phyloP scores from a whole-genome alignment of 768 basidiomycete species.

The Auricularia sp. region DNA sequence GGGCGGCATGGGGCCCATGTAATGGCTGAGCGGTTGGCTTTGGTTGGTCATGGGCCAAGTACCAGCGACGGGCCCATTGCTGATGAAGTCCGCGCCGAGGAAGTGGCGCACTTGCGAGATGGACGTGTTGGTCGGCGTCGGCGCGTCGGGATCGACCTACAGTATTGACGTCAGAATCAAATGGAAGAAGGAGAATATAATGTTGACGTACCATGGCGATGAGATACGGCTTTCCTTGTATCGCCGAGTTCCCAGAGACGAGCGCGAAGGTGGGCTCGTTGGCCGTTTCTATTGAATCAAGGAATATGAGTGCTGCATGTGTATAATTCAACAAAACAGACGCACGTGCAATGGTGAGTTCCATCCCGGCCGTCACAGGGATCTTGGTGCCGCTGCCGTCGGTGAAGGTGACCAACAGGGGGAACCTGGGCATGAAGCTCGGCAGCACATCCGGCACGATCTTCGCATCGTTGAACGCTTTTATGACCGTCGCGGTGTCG shows the following conservation, averaged over 20 bases:
- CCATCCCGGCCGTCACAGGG: neutral
- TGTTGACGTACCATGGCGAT: neutral
- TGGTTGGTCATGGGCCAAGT: slow-evolving; percentile 2
- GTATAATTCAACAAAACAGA: neutral
- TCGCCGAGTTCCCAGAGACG: too few relatives aligned
- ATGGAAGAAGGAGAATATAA: neutral
- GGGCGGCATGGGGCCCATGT: slow-evolving; percentile 1
- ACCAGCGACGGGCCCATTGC: neutral
- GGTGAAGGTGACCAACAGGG: neutral
- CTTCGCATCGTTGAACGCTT: neutral
- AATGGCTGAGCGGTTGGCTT: neutral
- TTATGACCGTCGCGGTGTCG: neutral
- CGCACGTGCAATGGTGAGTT: neutral
- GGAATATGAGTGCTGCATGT: neutral
- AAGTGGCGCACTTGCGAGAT: slow-evolving; percentile 36
- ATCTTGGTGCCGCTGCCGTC: neutral
- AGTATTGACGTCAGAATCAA: neutral
- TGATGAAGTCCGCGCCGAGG: slow-evolving; percentile 2
- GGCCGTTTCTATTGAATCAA: neutral
- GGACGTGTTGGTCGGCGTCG: slow-evolving; percentile 37
- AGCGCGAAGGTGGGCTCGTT: neutral
- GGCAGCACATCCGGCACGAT: neutral
- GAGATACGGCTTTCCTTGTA: neutral
- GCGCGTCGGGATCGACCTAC: slow-evolving; percentile 37
- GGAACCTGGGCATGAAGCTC: neutral